Conservation (phyloP, 2,329 filamentous ascomycete genomes). For the Podosphaera fusca region DNA sequence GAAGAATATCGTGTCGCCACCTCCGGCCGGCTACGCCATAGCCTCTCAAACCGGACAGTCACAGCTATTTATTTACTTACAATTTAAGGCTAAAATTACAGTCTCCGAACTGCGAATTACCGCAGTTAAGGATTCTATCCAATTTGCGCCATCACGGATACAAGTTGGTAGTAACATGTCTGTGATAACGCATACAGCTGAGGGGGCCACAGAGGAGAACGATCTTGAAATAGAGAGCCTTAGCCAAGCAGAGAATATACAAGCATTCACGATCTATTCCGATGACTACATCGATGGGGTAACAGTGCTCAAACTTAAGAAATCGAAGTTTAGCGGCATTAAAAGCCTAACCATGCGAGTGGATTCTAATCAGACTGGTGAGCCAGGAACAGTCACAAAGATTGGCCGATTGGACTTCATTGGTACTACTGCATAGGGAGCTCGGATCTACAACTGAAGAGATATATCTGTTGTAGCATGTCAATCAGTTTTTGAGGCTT, state of each 20-base stretch:
- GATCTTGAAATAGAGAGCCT: conserved; percentile 12
- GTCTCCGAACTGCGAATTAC: conserved; percentile 9
- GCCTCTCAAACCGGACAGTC: conserved; percentile 7
- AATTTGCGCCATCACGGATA: conserved; percentile 10
- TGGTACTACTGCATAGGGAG: conserved; percentile 7
- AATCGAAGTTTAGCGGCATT: conserved; percentile 11
- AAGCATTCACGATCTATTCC: conserved; percentile 12
- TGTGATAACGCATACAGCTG: conserved; percentile 6
- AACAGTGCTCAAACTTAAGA: conserved; percentile 12
- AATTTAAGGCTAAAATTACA: conserved; percentile 9
- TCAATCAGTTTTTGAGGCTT: no score
- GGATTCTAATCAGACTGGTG: conserved; percentile 14
- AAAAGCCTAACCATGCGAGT: conserved; percentile 12
- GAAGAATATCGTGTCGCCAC: conserved; percentile 11
- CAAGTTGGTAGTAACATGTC: conserved; percentile 12
- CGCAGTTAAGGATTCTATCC: conserved; percentile 7
- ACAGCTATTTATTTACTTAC: conserved; percentile 9
- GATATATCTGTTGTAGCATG: no score
- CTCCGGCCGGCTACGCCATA: conserved; percentile 12
- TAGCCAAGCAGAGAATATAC: conserved; percentile 11
- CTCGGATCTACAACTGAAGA: no score
- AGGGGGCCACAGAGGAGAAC: conserved; percentile 8
- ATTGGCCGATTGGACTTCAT: conserved; percentile 11
- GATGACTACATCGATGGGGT: conserved; percentile 13
- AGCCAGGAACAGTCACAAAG: conserved; percentile 9